Base-by-base conservation (phyloP, 176 grass and related monocot species). In the sorghum (Sorghum bicolor) region DNA sequence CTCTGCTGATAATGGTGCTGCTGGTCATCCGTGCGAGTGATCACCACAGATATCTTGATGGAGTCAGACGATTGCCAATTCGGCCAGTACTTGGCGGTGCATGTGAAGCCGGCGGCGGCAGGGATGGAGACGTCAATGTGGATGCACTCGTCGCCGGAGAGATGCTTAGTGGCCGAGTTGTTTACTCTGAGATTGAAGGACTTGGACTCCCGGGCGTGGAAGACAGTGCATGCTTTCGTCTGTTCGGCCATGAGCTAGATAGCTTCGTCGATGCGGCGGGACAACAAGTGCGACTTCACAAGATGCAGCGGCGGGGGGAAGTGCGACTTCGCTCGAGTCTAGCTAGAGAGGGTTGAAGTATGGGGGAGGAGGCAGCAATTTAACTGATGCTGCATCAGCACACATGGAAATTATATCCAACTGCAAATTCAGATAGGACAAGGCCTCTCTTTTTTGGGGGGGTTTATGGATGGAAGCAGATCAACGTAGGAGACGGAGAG, bases 61-160 rank as follows among this genome's bases (percentile, higher is more conserved):
- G 0, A 0, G 3, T 0, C 12, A 1, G 0, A 0, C 31, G 64
- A 16, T 0, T 9, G 16, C 65, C 33, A 68, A 0, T 37, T 20
- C 3, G 33, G 66, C 66, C 66, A 67, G 65, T 67, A 67, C 32
- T 17, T 67, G 0, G 32, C 5, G 30, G 66, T 68, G 9, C 33
- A 38, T 2, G 8, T 68, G 66, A 68, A 38, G 20, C 33, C 33
- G 9, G 66, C 66, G 5, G 8, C 66, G 19, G 66, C 8, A 9
- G 66, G 33, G 33, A 38, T 0, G 9, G 19, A 8, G 19, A 68
- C 33, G 33, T 68, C 33, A 1, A 36, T 6, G 33, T 68, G 4
- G 9, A 38, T 1, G 33, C 66, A 22, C 3, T n/a, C 8, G 66
- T 38, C 31, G 16, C 0, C 16, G 30, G 64, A 7, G 32, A 68